Percentiles rank a stretch among this genome's conserved stretches.
Conservation (phyloP, 306 rosid genomes). For the Sindora glabra region DNA sequence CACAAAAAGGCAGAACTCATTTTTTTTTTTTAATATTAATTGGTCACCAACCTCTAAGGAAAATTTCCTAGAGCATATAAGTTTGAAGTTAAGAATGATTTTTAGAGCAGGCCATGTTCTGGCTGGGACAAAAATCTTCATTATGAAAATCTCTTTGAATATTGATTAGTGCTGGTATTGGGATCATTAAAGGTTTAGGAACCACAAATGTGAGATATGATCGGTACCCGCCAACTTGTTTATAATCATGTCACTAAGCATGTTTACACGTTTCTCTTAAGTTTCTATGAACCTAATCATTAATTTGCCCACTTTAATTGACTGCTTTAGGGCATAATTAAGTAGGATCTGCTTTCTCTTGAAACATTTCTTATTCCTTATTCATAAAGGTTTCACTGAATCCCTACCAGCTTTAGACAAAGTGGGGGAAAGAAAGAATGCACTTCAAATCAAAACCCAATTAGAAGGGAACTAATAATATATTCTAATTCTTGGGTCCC, state of each 20-base stretch:
- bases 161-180: conserved; percentile 15
- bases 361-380: conserved; percentile 44
- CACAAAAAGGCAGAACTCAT: conserved; percentile 13
- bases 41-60: neutral
- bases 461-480: conserved; percentile 6
- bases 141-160: conserved; percentile 19
- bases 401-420: conserved; percentile 46
- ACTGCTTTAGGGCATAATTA: conserved; percentile 36
- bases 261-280: conserved; percentile 16
- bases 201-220: conserved; percentile 19
- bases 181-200: conserved; percentile 17
- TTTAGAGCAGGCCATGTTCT: neutral
- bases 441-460: conserved; percentile 35
- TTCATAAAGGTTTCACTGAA: conserved; percentile 46
- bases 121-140: conserved; percentile 13
- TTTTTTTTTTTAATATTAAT: neutral
- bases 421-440: conserved; percentile 22
- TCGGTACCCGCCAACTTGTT: conserved; percentile 35
- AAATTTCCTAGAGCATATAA: neutral
- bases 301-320: conserved; percentile 24
- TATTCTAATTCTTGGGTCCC: conserved; percentile 22
- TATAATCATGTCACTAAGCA: conserved; percentile 22
- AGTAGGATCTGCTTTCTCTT: conserved; percentile 26
- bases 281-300: conserved; percentile 40
- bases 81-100: neutral